These are phyloP conservation scores for Pseudotsuga menziesii DNA, from an alignment of 75 land plant genomes.

Conservation along the genomic window DNA sequence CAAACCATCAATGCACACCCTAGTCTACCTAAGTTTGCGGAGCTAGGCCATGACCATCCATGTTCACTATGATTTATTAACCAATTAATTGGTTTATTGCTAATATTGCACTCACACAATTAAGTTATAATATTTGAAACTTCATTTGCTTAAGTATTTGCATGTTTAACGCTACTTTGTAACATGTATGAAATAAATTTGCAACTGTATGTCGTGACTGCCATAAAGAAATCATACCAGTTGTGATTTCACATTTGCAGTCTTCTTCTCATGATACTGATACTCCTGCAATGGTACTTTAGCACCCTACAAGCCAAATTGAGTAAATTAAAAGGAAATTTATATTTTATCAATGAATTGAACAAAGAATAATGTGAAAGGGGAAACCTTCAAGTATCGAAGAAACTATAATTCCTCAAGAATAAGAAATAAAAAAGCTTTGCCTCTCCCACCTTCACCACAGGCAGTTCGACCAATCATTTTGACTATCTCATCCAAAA, in stretches of 20 bases:
- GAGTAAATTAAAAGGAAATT: not conserved
- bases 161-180: too few relatives aligned
- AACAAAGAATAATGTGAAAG: not conserved
- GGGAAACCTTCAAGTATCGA: slow-evolving; percentile 69
- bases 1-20: too few relatives aligned
- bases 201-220: not conserved
- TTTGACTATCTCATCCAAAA: too few relatives aligned
- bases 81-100: too few relatives aligned
- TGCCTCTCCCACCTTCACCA: slow-evolving; percentile 83
- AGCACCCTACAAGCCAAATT: slow-evolving; percentile 48
- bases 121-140: too few relatives aligned
- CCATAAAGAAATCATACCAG: slow-evolving; percentile 39
- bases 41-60: too few relatives aligned
- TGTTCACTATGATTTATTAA: too few relatives aligned
- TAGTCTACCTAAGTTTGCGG: too few relatives aligned
- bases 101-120: too few relatives aligned
- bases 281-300: slow-evolving; percentile 90
- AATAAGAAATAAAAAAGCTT: slow-evolving; percentile 78
- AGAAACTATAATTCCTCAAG: slow-evolving; percentile 89
- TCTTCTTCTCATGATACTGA: slow-evolving; percentile 70
- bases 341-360: not conserved
- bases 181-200: too few relatives aligned
- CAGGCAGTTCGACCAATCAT: slow-evolving; percentile 99
- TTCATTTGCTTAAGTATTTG: too few relatives aligned
- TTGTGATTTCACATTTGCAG: slow-evolving; percentile 81